Conservation (phyloP, 1,284 basidiomycete species). For the Cryptococcus sp. region DNA sequence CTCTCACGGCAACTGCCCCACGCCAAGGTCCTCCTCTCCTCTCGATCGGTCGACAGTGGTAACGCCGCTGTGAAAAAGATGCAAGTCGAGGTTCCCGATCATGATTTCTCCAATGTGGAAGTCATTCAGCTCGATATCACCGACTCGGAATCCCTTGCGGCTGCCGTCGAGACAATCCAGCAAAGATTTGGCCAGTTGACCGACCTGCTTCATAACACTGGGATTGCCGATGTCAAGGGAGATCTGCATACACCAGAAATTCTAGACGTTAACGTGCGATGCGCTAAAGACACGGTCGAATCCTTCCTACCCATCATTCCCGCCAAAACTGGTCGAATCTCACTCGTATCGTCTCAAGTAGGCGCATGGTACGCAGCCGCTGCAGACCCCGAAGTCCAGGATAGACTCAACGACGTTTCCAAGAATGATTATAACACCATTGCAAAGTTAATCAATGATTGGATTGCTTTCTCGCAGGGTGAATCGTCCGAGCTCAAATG, state of each 20-base stretch:
- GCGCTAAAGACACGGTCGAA: constrained; percentile 7
- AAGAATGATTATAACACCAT: constrained; percentile 5
- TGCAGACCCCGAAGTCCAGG: background rate
- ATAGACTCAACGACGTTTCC: constrained; percentile 2
- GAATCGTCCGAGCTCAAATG: background rate
- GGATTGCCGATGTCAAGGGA: constrained; percentile 4
- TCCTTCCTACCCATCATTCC: constrained; percentile 12
- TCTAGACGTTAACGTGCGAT: constrained; percentile 12
- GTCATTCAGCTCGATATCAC: constrained; percentile 15
- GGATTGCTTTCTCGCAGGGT: constrained; percentile 3
- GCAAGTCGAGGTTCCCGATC: background rate
- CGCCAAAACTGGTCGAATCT: constrained; percentile 4
- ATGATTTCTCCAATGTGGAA: constrained; percentile 8
- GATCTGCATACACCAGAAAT: constrained; percentile 1
- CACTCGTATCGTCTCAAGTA: constrained; percentile 10
- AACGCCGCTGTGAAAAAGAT: constrained; percentile 12
- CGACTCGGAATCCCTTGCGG: constrained; percentile 2
- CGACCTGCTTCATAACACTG: constrained; percentile 14
- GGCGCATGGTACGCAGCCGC: constrained; percentile 8
- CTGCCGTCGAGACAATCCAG: constrained; percentile 5
- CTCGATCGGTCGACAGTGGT: constrained; percentile 11
- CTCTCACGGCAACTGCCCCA: constrained; percentile 9
- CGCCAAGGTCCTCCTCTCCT: constrained; percentile 12
- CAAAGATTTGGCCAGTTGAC: constrained; percentile 9
- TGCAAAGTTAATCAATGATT: constrained; percentile 10